These are phyloP conservation scores for Helianthus tuberosus DNA, from an alignment of 129 eudicot species.

Conservation along the genomic window DNA sequence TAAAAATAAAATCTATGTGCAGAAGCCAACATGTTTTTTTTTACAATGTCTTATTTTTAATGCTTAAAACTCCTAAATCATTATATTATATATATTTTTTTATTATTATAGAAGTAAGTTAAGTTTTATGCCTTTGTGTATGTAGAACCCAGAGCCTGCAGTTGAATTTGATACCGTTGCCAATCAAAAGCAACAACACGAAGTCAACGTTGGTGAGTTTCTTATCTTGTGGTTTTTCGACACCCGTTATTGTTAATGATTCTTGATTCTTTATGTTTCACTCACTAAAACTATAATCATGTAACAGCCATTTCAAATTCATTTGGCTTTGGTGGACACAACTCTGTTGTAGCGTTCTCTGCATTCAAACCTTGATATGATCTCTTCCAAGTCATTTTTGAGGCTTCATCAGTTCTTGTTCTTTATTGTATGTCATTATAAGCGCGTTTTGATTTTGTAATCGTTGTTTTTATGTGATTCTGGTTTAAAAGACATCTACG, in stretches of 20 bases:
- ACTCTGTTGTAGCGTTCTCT: slow-evolving; percentile 86
- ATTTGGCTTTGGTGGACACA: slow-evolving; percentile 91
- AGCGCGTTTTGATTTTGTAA: background rate
- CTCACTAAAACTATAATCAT: slow-evolving; percentile 5
- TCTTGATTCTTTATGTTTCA: background rate
- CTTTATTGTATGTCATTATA: slow-evolving; percentile 2
- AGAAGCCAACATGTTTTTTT: background rate
- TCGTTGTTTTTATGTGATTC: background rate
- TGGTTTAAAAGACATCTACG: background rate
- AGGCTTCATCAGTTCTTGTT: slow-evolving; percentile 17
- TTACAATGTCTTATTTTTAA: no score
- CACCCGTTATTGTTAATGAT: background rate
- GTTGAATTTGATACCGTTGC: slow-evolving; percentile 42
- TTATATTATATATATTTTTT: no score
- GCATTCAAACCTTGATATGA: slow-evolving; percentile 72
- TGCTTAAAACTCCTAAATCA: no score
- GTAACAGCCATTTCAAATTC: slow-evolving; percentile 88
- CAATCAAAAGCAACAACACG: slow-evolving; percentile 39
- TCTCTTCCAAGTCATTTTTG: slow-evolving; percentile 5
- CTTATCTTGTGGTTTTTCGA: slow-evolving; percentile 9
- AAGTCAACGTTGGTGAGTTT: slow-evolving; percentile 40
- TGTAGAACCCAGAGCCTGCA: slow-evolving; percentile 38
- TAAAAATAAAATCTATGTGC: background rate
- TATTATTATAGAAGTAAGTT: no score
- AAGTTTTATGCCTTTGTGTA: slow-evolving; percentile 9